Evolutionary conservation across 2,329 filamentous ascomycete species (phyloP), one percentile per base, ranked within the genome.

Genomic region (Hypomyces rosellus): DNA sequence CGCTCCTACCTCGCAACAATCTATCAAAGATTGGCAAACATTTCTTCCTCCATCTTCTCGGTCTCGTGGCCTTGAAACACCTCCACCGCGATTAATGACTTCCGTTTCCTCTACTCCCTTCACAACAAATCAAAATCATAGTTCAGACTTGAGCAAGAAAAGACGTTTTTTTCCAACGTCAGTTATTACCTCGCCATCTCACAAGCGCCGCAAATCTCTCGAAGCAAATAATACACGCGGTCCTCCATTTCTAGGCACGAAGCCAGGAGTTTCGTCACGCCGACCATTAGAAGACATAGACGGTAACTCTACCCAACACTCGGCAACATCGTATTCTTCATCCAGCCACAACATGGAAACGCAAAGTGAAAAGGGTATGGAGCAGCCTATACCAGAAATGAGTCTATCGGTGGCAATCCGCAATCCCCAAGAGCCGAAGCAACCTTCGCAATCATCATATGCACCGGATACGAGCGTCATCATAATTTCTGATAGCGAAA

Each of bases 231-330:
- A 18, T 11, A n/a, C 25, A 2, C 20, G 18, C 4, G 6, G 8
- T 20, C 38, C 8, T 11, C 12, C 22, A 16, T 15, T 14, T 13
- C 11, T 18, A n/a, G 20, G 20, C 18, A 3, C n/a, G n/a, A 33
- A 34, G 15, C 8, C 42, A 5, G 25, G 33, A 7, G 42, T 37
- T 25, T 42, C 53, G 45, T 30, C 30, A 8, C 63, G 60, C 5
- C 50, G 41, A 34, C 57, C 63, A 9, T 48, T 66, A 1, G 48
- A 46, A 14, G 48, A 59, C 11, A 57, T 63, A 39, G 48, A 62
- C 48, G 48, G 60, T 48, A 61, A 64, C 43, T 57, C 57, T 2
- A 50, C 48, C 1, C 55, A 54, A 15, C 37, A 45, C 4, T 45
- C 49, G 7, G 34, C 16, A 7, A 45, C 25, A 36, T 36, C 44